Evolutionary conservation across 202 grass and related monocot genomes (phyloP), one percentile per base, ranked within the genome.

Genomic region (Cymbopogon flexuosus): DNA sequence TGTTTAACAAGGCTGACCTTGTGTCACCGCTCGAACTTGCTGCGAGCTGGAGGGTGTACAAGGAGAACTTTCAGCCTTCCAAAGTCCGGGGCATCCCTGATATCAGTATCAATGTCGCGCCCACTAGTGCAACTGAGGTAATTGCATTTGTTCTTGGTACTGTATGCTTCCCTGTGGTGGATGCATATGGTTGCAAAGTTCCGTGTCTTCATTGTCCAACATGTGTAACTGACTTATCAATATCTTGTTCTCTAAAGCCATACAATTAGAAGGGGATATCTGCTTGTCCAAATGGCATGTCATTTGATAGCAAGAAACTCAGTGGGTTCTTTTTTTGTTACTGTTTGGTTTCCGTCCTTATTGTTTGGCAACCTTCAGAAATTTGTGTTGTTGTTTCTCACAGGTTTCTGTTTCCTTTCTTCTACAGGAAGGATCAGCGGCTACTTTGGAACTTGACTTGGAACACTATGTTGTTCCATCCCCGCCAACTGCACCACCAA

Each of bases 21-120:
- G 92, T 99, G 70, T 99, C 96, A 2, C 96, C 96, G 4, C 86
- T 98, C 31, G 96, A 98, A 72, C 92, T 98, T 67, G 96, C 96
- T 0, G 90, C 96, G 33, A 98, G 96, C 59, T 98, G 96, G 96
- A 88, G 96, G 77, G 92, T 88, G 6, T 98, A 93, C 86, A 88
- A 91, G 82, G 96, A 98, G 77, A 98, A 95, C 34, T 84, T 95
- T 75, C 88, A 93, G 79, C 96, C 90, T 39, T 98, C 96, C 35
- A 88, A 51, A 54, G 96, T 99, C 45, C 82, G 96, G 39, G 96
- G 92, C 47, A 95, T 95, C 64, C 96, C 96, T 33, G 96, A 99
- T 72, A 42, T 99, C 84, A 95, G 86, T 83, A 95, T 99, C 72
- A 83, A 95, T 85, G 92, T 88, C 19, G 80, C 80, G 58, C 83